These are phyloP conservation scores for Ilex paraguariensis DNA, from an alignment of 305 asterid species.

Conservation along the genomic window DNA sequence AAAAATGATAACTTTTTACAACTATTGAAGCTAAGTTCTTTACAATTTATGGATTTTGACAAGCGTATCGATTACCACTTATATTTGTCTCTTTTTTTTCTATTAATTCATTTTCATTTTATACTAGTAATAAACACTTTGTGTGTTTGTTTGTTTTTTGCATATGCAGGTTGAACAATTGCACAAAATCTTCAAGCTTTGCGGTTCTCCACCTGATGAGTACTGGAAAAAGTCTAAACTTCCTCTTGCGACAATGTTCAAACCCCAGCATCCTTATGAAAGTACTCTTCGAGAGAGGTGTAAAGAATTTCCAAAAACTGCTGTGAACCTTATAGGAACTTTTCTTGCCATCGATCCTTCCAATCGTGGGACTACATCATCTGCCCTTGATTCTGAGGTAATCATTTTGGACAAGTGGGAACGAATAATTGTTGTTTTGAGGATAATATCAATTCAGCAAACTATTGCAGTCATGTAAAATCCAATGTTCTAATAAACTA, in stretches of 20 bases:
- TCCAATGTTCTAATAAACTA: no score
- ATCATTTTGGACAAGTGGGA: conserved; percentile 1
- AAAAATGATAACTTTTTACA: no score
- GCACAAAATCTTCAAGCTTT: conserved; percentile 85
- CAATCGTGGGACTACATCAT: conserved; percentile 67
- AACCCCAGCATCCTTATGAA: conserved; percentile 78
- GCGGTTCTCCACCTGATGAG: conserved; percentile 82
- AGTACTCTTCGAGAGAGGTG: conserved; percentile 77
- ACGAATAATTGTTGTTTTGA: no score
- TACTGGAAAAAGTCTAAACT: conserved; percentile 72
- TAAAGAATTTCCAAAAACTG: conserved; percentile 66
- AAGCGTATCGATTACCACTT: background rate
- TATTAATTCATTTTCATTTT: background rate
- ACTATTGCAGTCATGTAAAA: no score
- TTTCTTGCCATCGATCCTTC: conserved; percentile 70
- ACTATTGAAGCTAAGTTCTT: no score
- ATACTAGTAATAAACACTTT: no score
- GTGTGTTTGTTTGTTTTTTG: background rate
- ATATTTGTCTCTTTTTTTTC: background rate
- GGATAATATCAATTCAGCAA: no score
- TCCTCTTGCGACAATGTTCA: conserved; percentile 80
- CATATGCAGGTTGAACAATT: conserved; percentile 75
- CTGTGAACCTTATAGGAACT: conserved; percentile 59
- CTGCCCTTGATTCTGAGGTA: conserved; percentile 74
- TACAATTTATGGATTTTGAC: background rate